Evolutionary conservation across 129 eudicot species (phyloP).

Genomic region (Helichrysum umbraculigerum): DNA sequence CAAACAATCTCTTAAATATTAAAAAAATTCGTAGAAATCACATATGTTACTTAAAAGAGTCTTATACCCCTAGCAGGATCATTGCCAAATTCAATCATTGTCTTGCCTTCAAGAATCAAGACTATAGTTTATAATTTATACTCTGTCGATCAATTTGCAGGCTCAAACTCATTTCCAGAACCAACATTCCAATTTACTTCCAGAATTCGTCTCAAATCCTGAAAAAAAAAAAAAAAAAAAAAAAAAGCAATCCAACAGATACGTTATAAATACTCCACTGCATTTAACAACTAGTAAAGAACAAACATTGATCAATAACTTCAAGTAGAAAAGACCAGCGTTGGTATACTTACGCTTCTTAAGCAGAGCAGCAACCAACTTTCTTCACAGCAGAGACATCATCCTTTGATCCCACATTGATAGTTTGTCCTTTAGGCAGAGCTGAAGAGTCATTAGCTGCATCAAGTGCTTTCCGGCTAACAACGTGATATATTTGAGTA

Average conservation of each 20-base stretch:
- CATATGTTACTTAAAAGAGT: slow-evolving; percentile 31
- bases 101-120: slow-evolving; percentile 1
- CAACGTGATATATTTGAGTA: slow-evolving; percentile 67
- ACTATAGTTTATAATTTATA: slow-evolving; percentile 20
- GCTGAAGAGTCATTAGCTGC: slow-evolving; percentile 55
- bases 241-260: not conserved
- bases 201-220: slow-evolving; percentile 26
- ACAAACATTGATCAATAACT: not conserved
- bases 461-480: slow-evolving; percentile 70
- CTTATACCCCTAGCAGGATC: slow-evolving; percentile 26
- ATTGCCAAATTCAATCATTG: slow-evolving; percentile 21
- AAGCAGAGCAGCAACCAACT: slow-evolving; percentile 61
- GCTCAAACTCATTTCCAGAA: slow-evolving; percentile 14
- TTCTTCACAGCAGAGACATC: slow-evolving; percentile 69
- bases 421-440: slow-evolving; percentile 67
- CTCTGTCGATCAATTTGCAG: slow-evolving; percentile 19
- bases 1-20: slow-evolving; percentile 24
- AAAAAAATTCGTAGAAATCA: slow-evolving; percentile 26
- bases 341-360: slow-evolving; percentile 15
- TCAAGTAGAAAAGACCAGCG: not conserved
- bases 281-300: not conserved
- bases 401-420: slow-evolving; percentile 58
- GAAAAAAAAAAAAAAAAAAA: too few species aligned
- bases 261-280: not conserved
- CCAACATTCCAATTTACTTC: slow-evolving; percentile 14